Evolutionary conservation across 108 stramenopile genomes (phyloP).

Genomic region (Discostella pseudostelligera): DNA sequence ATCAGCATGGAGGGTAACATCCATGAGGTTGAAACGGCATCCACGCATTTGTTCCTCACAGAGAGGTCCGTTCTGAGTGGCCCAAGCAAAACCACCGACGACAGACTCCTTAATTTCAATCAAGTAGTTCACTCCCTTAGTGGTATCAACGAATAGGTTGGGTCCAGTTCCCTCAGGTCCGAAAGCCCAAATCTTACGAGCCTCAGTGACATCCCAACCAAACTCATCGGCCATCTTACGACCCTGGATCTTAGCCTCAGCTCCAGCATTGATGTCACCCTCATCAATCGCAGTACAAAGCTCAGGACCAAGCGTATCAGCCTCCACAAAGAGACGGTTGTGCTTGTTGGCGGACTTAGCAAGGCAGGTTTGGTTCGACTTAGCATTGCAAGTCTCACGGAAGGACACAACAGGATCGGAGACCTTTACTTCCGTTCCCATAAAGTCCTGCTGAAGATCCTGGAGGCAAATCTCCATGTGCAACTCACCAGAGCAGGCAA

Average conservation of each 20-base stretch:
- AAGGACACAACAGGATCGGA: constrained; percentile 99
- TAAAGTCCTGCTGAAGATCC: constrained; percentile 99
- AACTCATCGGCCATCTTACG: constrained; percentile 95
- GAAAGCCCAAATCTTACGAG: constrained; percentile 99
- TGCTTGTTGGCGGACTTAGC: constrained; percentile 99
- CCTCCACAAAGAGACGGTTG: constrained; percentile 98
- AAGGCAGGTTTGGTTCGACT: constrained; percentile 90
- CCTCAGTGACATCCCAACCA: constrained; percentile 97
- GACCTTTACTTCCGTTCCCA: constrained; percentile 99
- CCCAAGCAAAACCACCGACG: constrained; percentile 99
- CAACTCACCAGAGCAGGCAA: constrained; percentile 98
- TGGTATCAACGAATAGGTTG: constrained; percentile 98
- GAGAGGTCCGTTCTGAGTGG: constrained; percentile 94
- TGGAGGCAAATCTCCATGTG: constrained; percentile 99
- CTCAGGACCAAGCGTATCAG: constrained; percentile 82
- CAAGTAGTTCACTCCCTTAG: constrained; percentile 99
- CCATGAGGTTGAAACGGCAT: constrained; percentile 96
- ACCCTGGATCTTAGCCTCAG: constrained; percentile 92
- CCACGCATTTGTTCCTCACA: constrained; percentile 99
- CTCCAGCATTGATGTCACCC: constrained; percentile 85
- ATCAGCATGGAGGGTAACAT: constrained; percentile 99
- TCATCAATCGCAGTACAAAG: constrained; percentile 96
- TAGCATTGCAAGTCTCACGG: constrained; percentile 97
- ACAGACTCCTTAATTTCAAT: constrained; percentile 99
- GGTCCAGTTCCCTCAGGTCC: constrained; percentile 99